Percentiles rank a stretch among this genome's conserved stretches.
Evolutionary conservation across 306 rosid genomes (phyloP).

Genomic region (Abrus pulchellus): DNA sequence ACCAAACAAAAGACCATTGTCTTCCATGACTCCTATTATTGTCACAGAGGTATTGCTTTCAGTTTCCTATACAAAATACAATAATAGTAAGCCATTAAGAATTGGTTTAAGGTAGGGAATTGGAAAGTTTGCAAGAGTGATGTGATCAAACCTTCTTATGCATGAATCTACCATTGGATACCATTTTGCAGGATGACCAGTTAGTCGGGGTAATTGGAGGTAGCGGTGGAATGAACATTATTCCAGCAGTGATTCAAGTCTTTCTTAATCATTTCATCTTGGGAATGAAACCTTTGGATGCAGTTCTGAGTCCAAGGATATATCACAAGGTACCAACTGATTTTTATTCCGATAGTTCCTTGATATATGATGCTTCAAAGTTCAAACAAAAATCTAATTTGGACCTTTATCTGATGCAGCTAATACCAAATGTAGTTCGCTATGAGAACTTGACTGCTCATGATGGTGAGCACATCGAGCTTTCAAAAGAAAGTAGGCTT

Average conservation of each 20-base stretch:
- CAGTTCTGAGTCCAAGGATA: slow-evolving; percentile 82
- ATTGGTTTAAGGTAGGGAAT: not conserved
- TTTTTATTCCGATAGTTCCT: slow-evolving; percentile 26
- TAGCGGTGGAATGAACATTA: slow-evolving; percentile 87
- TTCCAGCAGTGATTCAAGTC: slow-evolving; percentile 78
- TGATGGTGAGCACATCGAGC: slow-evolving; percentile 74
- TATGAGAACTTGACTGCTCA: slow-evolving; percentile 75
- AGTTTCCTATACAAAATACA: not conserved
- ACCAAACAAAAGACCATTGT: slow-evolving; percentile 86
- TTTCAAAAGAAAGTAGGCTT: slow-evolving; percentile 58
- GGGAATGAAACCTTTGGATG: slow-evolving; percentile 79
- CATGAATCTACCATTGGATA: slow-evolving; percentile 6
- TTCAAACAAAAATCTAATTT: slow-evolving; percentile 26
- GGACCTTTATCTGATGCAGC: slow-evolving; percentile 59
- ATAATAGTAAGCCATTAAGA: not conserved
- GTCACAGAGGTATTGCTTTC: slow-evolving; percentile 69
- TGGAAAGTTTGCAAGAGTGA: not conserved
- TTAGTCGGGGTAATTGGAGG: slow-evolving; percentile 85
- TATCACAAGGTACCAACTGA: slow-evolving; percentile 64
- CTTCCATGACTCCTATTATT: slow-evolving; percentile 91
- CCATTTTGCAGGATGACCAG: slow-evolving; percentile 65
- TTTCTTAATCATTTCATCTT: slow-evolving; percentile 72
- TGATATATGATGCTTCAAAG: slow-evolving; percentile 3
- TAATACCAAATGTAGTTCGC: slow-evolving; percentile 71
- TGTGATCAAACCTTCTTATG: not conserved